Conservation (phyloP, 441 rosid genomes). For the Gossypium davidsonii region DNA sequence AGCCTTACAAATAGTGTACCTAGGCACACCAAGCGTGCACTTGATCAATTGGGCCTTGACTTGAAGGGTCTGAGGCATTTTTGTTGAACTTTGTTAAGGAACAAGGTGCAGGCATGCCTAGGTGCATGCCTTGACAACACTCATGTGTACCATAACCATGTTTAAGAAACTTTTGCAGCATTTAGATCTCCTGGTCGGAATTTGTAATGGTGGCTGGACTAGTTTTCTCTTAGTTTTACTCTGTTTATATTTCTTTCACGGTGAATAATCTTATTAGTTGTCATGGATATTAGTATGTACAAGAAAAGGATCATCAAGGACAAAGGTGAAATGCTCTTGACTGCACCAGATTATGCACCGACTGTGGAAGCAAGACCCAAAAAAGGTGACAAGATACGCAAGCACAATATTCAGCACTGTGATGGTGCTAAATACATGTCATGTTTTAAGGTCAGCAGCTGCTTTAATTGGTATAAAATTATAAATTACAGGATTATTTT, state of each 20-base stretch:
- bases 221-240: conserved; percentile 6
- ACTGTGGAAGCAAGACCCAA: conserved; percentile 26
- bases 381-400: conserved; percentile 49
- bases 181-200: not conserved
- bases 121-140: no score
- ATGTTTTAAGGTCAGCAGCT: conserved; percentile 61
- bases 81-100: no score
- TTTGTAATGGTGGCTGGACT: not conserved
- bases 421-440: conserved; percentile 94
- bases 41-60: no score
- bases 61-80: no score
- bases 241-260: conserved; percentile 11
- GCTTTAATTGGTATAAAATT: conserved; percentile 9
- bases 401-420: conserved; percentile 43
- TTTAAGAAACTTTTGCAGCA: not conserved
- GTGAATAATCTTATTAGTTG: conserved; percentile 16
- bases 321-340: conserved; percentile 29
- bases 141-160: not conserved
- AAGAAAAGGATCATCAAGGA: conserved; percentile 23
- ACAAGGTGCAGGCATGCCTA: no score
- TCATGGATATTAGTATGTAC: conserved; percentile 26
- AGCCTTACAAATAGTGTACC: no score
- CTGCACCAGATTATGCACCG: conserved; percentile 32
- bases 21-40: no score
- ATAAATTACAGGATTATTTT: not conserved